Evolutionary conservation across 176 grass and related monocot genomes (phyloP).

Genomic region (Dendrocalamus sinicus): DNA sequence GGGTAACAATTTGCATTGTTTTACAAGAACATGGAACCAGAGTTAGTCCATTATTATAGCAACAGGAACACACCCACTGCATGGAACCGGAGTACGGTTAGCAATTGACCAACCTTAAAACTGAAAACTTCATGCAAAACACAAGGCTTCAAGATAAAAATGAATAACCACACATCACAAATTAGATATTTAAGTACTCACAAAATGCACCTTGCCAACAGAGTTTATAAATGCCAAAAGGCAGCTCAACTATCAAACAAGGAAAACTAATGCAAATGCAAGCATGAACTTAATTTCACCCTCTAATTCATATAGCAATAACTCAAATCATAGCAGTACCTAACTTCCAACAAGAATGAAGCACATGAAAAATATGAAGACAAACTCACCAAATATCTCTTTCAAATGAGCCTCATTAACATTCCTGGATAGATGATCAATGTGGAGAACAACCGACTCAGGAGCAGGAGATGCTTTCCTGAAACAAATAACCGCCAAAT

Average conservation of each 20-base stretch:
- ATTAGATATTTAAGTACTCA: background rate
- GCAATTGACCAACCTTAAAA: background rate
- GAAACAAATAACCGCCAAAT: slow-evolving; percentile 44
- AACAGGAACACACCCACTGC: background rate
- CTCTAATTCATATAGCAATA: background rate
- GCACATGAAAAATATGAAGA: slow-evolving; percentile 7
- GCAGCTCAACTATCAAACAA: background rate
- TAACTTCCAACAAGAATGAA: slow-evolving; percentile 17
- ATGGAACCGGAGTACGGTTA: slow-evolving; percentile 3
- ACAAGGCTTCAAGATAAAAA: background rate
- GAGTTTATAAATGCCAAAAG: background rate
- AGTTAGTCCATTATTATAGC: background rate
- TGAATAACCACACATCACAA: background rate
- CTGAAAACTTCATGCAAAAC: background rate
- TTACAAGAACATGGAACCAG: background rate
- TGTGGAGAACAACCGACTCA: slow-evolving; percentile 86
- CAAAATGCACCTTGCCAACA: background rate
- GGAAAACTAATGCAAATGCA: background rate
- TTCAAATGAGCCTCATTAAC: slow-evolving; percentile 96
- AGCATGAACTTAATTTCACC: slow-evolving; percentile 14
- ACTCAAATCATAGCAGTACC: slow-evolving; percentile 21
- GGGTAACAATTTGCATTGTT: slow-evolving; percentile 1
- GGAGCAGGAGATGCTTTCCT: slow-evolving; percentile 85
- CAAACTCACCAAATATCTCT: slow-evolving; percentile 91
- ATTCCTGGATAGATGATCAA: slow-evolving; percentile 96